phyloP scores from a whole-genome alignment of 345 rosid species.

The Turritis glabra region DNA sequence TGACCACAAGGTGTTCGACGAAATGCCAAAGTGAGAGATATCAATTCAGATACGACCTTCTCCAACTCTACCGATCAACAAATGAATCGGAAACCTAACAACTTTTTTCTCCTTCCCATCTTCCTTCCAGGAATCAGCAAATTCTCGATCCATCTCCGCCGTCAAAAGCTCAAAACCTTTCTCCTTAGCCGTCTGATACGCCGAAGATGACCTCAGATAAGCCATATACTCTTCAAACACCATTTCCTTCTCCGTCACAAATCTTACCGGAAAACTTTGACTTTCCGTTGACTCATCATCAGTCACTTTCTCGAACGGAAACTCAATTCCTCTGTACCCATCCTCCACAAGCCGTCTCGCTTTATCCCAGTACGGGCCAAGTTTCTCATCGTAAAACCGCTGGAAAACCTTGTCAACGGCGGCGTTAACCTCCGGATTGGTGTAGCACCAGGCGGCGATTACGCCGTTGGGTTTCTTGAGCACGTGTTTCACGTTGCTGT shows the following conservation, averaged over 20 bases:
- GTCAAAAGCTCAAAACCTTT: slow-evolving; percentile 63
- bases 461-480: slow-evolving; percentile 79
- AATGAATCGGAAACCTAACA: slow-evolving; percentile 58
- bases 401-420: slow-evolving; percentile 54
- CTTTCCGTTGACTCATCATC: slow-evolving; percentile 49
- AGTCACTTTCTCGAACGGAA: slow-evolving; percentile 74
- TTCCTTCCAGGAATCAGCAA: slow-evolving; percentile 58
- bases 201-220: slow-evolving; percentile 66
- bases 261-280: slow-evolving; percentile 48
- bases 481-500: slow-evolving; percentile 59
- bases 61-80: slow-evolving; percentile 71
- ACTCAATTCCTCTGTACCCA: slow-evolving; percentile 51
- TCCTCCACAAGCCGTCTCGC: slow-evolving; percentile 61
- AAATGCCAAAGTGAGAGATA: neutral
- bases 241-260: slow-evolving; percentile 58
- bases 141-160: slow-evolving; percentile 41
- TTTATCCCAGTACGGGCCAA: slow-evolving; percentile 58
- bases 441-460: slow-evolving; percentile 87
- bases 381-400: slow-evolving; percentile 48
- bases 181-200: slow-evolving; percentile 68
- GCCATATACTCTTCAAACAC: slow-evolving; percentile 53
- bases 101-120: slow-evolving; percentile 43
- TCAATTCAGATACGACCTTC: slow-evolving; percentile 31
- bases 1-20: too few species aligned
- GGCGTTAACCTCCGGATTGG: slow-evolving; percentile 53